Evolutionary conservation across 2,329 filamentous ascomycete species (phyloP).

Genomic region (Trichoderma breve): DNA sequence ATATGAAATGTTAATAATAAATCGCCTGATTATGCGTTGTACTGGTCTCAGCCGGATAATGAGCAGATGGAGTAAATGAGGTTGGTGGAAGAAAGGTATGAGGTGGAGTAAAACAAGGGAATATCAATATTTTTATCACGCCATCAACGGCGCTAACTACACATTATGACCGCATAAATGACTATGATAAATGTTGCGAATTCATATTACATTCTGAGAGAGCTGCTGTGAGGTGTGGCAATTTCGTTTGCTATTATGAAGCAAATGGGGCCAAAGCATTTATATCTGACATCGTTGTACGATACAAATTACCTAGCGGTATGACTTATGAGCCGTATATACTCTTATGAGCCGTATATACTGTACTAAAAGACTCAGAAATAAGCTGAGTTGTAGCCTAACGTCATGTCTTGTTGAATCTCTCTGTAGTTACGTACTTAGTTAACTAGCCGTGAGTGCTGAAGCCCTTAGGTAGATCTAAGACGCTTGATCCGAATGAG

Average conservation of each 20-base stretch:
- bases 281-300: background rate
- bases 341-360: background rate
- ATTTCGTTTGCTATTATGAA: background rate
- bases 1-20: background rate
- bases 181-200: background rate
- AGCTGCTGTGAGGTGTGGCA: background rate
- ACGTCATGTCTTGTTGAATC: background rate
- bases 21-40: background rate
- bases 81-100: background rate
- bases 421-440: background rate
- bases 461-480: background rate
- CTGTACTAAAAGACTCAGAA: background rate
- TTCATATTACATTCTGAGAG: background rate
- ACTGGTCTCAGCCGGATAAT: background rate
- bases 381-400: background rate
- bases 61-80: background rate
- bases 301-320: background rate
- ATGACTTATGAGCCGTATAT: background rate
- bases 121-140: background rate
- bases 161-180: background rate
- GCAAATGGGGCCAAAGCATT: background rate
- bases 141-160: background rate
- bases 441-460: background rate
- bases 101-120: background rate
- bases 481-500: background rate